Base-by-base conservation (phyloP, 208 protist genomes). In the Phytomonas sp. region DNA sequence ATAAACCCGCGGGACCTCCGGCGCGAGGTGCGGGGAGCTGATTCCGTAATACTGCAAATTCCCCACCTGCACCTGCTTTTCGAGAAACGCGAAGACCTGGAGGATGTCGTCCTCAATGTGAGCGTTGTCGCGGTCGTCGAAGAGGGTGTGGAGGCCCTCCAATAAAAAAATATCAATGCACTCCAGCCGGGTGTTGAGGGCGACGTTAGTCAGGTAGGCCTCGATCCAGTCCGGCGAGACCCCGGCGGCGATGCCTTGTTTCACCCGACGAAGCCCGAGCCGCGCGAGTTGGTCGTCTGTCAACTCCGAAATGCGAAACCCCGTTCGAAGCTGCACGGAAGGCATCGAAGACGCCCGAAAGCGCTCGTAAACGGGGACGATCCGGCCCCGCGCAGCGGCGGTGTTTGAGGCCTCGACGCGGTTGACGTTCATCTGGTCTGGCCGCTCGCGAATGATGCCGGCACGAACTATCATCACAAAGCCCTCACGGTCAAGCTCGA, bases 31-130 rank as follows among this genome's bases (percentile, higher is more conserved):
- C 23, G 80, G 81, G 12, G 86, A 92, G 6, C 79, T 86, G 65
- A 95, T 78, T 40, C 90, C 90, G 76, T 95, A 95, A 78, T 89
- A 93, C 79, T 95, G 90, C 66, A 95, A 63, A 26, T 87, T 74
- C 33, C 90, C 90, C 23, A 76, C 59, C 65, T 88, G 79, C 33
- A 90, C 84, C 71, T 93, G 90, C 59, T 87, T 79, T 76, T 95
- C 87, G 19, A 95, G 75, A 66, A 91, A 92, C 14, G 76, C 84
- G 69, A 95, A 95, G 42, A 95, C 66, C 72, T 91, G 87, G 12
- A 90, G 23, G 45, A 95, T 84, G 69, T 95, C 90, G 62, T 91
- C 84, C 60, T 93, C 84, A 34, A 93, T 72, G 59, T 92, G 80
- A 67, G 73, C 80, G 33, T 91, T 78, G 19, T 80, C 83, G 29